These are phyloP conservation scores for Biancaea sappan DNA, from an alignment of 306 rosid genomes.

Conservation along the genomic window DNA sequence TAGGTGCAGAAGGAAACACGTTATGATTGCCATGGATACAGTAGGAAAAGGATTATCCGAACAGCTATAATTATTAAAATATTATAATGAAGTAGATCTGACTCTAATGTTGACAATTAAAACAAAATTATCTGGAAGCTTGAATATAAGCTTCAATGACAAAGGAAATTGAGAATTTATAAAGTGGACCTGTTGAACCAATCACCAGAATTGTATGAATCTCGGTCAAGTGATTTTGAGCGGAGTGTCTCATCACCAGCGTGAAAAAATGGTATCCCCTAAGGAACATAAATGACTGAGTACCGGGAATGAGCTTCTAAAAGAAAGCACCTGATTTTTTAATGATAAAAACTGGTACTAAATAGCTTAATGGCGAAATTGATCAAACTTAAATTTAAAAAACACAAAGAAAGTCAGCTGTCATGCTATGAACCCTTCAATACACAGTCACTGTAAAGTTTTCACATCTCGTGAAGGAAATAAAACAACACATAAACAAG, in stretches of 20 bases:
- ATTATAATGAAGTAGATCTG: constrained; percentile 24
- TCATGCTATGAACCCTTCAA: background rate
- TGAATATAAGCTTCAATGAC: background rate
- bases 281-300: constrained; percentile 30
- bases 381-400: background rate
- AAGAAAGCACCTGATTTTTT: constrained; percentile 5
- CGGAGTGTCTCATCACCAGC: constrained; percentile 85
- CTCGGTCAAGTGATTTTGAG: constrained; percentile 95
- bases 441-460: background rate
- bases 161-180: constrained; percentile 28
- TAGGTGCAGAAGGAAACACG: constrained; percentile 26
- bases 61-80: background rate
- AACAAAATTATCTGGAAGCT: constrained; percentile 12
- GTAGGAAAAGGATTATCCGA: background rate
- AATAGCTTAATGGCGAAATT: background rate
- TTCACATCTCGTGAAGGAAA: background rate
- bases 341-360: background rate
- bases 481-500: background rate
- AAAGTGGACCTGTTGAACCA: constrained; percentile 82
- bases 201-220: constrained; percentile 97
- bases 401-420: background rate
- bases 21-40: constrained; percentile 18
- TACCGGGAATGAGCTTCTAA: constrained; percentile 18
- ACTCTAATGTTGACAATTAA: constrained; percentile 23
- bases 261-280: constrained; percentile 97